Evolutionary conservation across 106 monocot species (phyloP).

Genomic region (Allium fistulosum): DNA sequence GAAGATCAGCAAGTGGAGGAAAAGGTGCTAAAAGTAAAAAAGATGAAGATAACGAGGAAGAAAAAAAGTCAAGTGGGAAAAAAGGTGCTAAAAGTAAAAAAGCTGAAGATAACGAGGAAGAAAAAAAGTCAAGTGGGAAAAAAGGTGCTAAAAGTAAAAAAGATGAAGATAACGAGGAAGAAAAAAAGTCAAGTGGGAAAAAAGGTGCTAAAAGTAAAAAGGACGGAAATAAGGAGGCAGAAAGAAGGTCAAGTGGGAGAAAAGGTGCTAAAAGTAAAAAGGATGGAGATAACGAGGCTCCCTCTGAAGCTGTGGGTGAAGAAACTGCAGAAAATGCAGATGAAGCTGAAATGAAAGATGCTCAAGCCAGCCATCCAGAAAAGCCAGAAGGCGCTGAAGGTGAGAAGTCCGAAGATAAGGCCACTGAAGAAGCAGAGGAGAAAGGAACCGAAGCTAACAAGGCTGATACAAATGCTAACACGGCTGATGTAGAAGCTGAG

Average conservation of each 20-base stretch:
- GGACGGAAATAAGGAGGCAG: neutral
- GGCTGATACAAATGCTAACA: neutral
- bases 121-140: neutral
- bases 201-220: neutral
- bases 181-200: neutral
- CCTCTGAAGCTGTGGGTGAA: conserved; percentile 1
- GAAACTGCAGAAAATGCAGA: neutral
- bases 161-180: neutral
- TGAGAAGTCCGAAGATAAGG: neutral
- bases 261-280: conserved; percentile 23
- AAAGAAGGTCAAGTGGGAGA: neutral
- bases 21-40: conserved; percentile 19
- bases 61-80: conserved; percentile 2
- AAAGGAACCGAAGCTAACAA: neutral
- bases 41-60: conserved; percentile 21
- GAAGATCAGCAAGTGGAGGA: neutral
- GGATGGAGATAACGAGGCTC: conserved; percentile 6
- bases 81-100: neutral
- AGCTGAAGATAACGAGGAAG: neutral
- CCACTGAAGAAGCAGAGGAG: neutral
- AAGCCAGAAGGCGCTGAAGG: neutral
- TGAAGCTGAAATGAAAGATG: neutral
- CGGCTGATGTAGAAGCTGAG: neutral
- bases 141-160: neutral
- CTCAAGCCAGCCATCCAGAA: neutral